Evolutionary conservation across 768 basidiomycete species (phyloP).

Genomic region (Boletus pseudo-olivaceus): DNA sequence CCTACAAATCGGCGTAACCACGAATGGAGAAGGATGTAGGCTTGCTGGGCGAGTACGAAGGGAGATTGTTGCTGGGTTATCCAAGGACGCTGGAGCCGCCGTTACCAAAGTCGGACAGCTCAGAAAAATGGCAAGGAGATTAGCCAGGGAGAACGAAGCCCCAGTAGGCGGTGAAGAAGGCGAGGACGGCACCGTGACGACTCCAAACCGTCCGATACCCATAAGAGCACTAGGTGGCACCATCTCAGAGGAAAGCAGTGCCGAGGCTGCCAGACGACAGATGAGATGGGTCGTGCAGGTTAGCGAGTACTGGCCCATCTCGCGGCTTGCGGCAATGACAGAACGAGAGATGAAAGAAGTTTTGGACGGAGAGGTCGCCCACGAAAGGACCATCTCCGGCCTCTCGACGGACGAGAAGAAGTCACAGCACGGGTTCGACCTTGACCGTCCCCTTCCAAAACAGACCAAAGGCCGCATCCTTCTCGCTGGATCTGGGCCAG

Average conservation of each 20-base stretch:
- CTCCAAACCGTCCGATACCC: constrained; percentile 70
- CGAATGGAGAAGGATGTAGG: constrained; percentile 89
- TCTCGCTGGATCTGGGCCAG: constrained; percentile 93
- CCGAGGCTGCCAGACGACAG: constrained; percentile 54
- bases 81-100: constrained; percentile 69
- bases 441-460: constrained; percentile 16
- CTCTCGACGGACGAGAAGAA: constrained; percentile 33
- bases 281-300: constrained; percentile 95
- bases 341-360: constrained; percentile 65
- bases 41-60: constrained; percentile 75
- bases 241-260: constrained; percentile 33
- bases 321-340: constrained; percentile 67
- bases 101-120: constrained; percentile 71
- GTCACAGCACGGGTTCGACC: constrained; percentile 31
- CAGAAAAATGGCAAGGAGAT: constrained; percentile 49
- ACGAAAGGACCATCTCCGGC: constrained; percentile 4
- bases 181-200: constrained; percentile 53
- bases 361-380: constrained; percentile 38
- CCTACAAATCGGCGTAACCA: constrained; percentile 79
- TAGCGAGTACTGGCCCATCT: constrained; percentile 93
- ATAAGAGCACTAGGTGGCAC: constrained; percentile 15
- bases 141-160: constrained; percentile 2
- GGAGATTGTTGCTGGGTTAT: constrained; percentile 75
- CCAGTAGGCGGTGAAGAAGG: constrained; percentile 40
- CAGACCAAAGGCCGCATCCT: constrained; percentile 63